Evolutionary conservation across 495 filamentous ascomycete genomes (phyloP).

Genomic region (Aspergillus baeticus): DNA sequence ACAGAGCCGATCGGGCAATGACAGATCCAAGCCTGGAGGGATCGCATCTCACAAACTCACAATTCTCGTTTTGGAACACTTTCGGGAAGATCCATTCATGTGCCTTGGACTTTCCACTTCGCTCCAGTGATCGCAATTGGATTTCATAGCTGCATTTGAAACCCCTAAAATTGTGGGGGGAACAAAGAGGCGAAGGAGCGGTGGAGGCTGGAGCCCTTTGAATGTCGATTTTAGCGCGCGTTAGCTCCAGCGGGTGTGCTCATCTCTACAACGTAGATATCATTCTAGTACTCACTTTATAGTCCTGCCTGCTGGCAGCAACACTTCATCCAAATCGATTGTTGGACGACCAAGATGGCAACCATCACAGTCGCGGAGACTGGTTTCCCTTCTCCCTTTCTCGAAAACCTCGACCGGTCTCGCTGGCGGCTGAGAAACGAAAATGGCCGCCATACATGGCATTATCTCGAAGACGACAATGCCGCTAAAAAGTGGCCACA

Average conservation of each 20-base stretch:
- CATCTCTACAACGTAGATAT: constrained; percentile 13
- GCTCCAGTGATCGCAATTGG: too few relatives aligned
- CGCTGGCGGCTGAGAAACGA: constrained; percentile 11
- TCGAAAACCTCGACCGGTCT: constrained; percentile 3
- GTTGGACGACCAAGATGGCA: not conserved
- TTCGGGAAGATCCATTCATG: too few relatives aligned
- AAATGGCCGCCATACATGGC: constrained; percentile 12
- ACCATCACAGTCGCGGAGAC: not conserved
- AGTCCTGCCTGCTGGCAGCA: not conserved
- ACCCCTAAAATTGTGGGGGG: too few relatives aligned
- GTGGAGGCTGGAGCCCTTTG: not conserved
- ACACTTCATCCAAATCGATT: not conserved
- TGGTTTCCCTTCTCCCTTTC: not conserved
- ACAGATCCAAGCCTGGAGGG: too few relatives aligned
- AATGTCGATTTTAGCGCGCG: not conserved
- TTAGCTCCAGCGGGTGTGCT: constrained; percentile 4
- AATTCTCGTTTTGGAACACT: too few relatives aligned
- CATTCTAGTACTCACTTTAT: constrained; percentile 3
- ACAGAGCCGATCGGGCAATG: too few relatives aligned
- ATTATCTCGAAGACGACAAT: constrained; percentile 11
- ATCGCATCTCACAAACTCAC: too few relatives aligned
- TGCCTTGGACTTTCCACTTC: too few relatives aligned
- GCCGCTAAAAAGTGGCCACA: constrained; percentile 2
- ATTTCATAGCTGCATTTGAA: too few relatives aligned
- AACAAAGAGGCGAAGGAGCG: too few relatives aligned